Percentiles rank a stretch among this genome's conserved stretches.
Evolutionary conservation across 768 basidiomycete genomes (phyloP).

Genomic region (Suillus brevipes): DNA sequence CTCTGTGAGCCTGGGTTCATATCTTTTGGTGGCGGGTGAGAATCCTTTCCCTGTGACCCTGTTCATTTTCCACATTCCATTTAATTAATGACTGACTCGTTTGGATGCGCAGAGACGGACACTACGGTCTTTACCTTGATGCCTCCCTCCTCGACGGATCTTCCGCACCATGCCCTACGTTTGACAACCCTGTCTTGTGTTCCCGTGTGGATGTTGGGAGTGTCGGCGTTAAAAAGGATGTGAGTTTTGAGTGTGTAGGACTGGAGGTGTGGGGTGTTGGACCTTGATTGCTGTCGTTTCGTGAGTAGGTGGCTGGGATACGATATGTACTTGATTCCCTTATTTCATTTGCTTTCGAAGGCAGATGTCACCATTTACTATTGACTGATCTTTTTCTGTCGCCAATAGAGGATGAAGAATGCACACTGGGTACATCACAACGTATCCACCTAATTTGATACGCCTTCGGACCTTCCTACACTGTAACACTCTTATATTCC

Average conservation of each 20-base stretch:
- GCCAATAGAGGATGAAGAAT: not conserved
- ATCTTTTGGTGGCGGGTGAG: constrained; percentile 92
- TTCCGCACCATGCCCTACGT: constrained; percentile 82
- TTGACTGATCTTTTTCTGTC: not conserved
- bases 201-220: constrained; percentile 23
- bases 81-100: not conserved
- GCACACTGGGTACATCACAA: not conserved
- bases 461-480: not conserved
- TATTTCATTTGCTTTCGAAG: not conserved
- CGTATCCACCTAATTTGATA: not conserved
- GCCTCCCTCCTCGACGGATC: constrained; percentile 79
- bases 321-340: not conserved
- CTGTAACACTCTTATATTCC: not conserved
- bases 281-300: constrained; percentile 16
- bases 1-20: constrained; percentile 79
- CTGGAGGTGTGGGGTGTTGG: constrained; percentile 90
- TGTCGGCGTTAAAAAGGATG: constrained; percentile 42
- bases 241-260: constrained; percentile 87
- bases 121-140: constrained; percentile 88
- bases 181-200: constrained; percentile 84
- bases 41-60: constrained; percentile 15
- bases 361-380: not conserved
- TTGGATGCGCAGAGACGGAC: constrained; percentile 61
- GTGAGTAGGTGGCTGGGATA: not conserved
- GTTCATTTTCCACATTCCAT: constrained; percentile 6